phyloP scores from a whole-genome alignment of 2,329 filamentous ascomycete species.

The Ascochyta clinopodiicola region DNA sequence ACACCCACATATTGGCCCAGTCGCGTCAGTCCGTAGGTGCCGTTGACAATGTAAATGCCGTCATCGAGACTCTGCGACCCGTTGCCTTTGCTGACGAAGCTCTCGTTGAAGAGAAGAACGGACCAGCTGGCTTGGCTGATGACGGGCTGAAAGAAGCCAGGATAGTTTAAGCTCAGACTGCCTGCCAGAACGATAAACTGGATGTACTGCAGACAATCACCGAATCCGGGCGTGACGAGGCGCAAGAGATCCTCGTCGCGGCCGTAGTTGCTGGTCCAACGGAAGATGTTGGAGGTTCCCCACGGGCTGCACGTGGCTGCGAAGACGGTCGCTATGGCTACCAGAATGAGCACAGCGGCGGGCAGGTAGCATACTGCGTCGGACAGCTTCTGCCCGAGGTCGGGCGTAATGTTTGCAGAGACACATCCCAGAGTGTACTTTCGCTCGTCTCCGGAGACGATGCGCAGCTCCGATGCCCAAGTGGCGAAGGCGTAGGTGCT shows the following conservation, averaged over 20 bases:
- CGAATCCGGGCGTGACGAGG: slow-evolving; percentile 93
- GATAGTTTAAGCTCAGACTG: slow-evolving; percentile 85
- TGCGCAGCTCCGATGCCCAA: slow-evolving; percentile 73
- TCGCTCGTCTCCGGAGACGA: slow-evolving; percentile 74
- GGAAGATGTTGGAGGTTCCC: slow-evolving; percentile 88
- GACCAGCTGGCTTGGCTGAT: slow-evolving; percentile 91
- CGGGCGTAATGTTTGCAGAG: slow-evolving; percentile 81
- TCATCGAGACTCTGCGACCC: slow-evolving; percentile 75
- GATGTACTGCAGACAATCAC: slow-evolving; percentile 95
- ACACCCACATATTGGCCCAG: slow-evolving; percentile 86
- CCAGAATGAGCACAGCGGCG: slow-evolving; percentile 76
- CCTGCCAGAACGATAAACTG: slow-evolving; percentile 91
- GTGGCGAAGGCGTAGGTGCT: slow-evolving; percentile 89
- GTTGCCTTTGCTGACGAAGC: slow-evolving; percentile 74
- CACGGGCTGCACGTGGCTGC: slow-evolving; percentile 91
- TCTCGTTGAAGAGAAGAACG: slow-evolving; percentile 89
- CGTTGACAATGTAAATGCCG: slow-evolving; percentile 84
- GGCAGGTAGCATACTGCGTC: slow-evolving; percentile 78
- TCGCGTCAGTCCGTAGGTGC: slow-evolving; percentile 78
- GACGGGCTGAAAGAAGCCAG: slow-evolving; percentile 91
- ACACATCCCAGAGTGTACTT: slow-evolving; percentile 77
- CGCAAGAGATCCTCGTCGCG: slow-evolving; percentile 90
- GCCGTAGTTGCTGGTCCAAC: slow-evolving; percentile 98
- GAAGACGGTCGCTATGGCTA: slow-evolving; percentile 81
- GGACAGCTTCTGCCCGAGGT: slow-evolving; percentile 73